These are phyloP conservation scores for Phytophthora idaei DNA, from an alignment of 352 stramenopile genomes.

Conservation along the genomic window DNA sequence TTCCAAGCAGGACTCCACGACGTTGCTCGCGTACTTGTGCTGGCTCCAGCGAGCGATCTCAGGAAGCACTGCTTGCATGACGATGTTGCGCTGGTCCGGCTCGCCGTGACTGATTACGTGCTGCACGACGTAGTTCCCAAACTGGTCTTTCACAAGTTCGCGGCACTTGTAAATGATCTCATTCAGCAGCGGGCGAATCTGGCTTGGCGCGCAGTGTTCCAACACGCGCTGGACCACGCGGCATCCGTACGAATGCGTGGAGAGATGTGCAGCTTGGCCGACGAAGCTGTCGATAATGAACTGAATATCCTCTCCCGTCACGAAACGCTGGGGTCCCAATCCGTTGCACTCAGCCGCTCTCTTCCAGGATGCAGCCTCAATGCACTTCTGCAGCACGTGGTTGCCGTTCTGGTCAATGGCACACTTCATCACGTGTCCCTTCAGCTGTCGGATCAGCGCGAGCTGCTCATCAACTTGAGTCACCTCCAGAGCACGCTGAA, in stretches of 20 bases:
- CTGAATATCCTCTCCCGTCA: constrained; percentile 91
- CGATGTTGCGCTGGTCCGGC: constrained; percentile 68
- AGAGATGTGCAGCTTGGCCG: constrained; percentile 90
- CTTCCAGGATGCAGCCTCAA: constrained; percentile 89
- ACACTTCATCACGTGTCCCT: constrained; percentile 89
- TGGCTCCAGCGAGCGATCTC: constrained; percentile 92
- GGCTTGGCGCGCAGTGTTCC: constrained; percentile 92
- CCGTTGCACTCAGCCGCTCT: constrained; percentile 25
- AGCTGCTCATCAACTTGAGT: constrained; percentile 78
- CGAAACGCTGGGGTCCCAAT: constrained; percentile 33
- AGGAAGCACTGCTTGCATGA: constrained; percentile 88
- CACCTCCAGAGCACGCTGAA: constrained; percentile 93
- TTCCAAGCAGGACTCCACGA: constrained; percentile 95
- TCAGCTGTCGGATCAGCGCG: constrained; percentile 77
- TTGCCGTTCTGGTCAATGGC: constrained; percentile 99
- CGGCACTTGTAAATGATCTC: constrained; percentile 93
- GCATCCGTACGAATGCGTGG: constrained; percentile 98
- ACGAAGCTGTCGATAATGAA: constrained; percentile 98
- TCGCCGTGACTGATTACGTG: constrained; percentile 96
- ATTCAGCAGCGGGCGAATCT: constrained; percentile 93
- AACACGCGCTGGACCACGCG: constrained; percentile 98
- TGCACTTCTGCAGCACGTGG: constrained; percentile 99
- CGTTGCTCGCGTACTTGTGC: constrained; percentile 97
- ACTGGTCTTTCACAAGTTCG: constrained; percentile 95
- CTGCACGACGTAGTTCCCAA: constrained; percentile 99